Conservation (phyloP, 2,329 filamentous ascomycete genomes). For the Grosmannia clavigera region DNA sequence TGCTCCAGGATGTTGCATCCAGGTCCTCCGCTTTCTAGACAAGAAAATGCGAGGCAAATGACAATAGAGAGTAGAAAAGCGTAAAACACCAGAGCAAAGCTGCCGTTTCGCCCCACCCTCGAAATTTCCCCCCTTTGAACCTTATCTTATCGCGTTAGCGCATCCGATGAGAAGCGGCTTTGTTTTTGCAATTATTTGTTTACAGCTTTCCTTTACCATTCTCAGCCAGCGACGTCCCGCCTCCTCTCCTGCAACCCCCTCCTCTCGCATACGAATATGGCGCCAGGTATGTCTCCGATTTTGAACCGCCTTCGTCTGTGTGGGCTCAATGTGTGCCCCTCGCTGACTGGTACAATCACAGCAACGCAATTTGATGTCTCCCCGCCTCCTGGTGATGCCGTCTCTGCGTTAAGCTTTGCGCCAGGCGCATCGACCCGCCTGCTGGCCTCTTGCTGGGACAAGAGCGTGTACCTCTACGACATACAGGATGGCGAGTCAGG, state of each 20-base stretch:
- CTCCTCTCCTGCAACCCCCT: background rate
- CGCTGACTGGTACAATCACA: background rate
- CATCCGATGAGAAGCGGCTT: background rate
- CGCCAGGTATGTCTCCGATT: conserved; percentile 6
- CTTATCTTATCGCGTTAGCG: conserved; percentile 13
- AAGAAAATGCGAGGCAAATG: background rate
- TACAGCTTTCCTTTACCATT: conserved; percentile 1
- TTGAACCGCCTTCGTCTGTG: background rate
- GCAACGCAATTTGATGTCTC: conserved; percentile 53
- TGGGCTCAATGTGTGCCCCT: background rate
- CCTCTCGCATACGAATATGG: conserved; percentile 4
- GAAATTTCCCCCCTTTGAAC: background rate
- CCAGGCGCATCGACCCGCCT: conserved; percentile 62
- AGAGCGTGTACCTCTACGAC: conserved; percentile 82
- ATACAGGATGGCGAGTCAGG: conserved; percentile 43
- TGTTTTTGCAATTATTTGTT: conserved; percentile 6
- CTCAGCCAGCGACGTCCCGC: background rate
- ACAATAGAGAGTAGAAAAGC: background rate
- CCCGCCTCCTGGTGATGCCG: conserved; percentile 72
- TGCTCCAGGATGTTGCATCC: too few species aligned
- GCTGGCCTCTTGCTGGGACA: conserved; percentile 92
- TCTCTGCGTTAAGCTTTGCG: conserved; percentile 79
- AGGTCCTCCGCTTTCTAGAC: too few species aligned
- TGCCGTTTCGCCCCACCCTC: background rate
- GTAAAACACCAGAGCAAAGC: background rate